Conservation (phyloP, 257 asterid species). For the Henckelia pumila region DNA sequence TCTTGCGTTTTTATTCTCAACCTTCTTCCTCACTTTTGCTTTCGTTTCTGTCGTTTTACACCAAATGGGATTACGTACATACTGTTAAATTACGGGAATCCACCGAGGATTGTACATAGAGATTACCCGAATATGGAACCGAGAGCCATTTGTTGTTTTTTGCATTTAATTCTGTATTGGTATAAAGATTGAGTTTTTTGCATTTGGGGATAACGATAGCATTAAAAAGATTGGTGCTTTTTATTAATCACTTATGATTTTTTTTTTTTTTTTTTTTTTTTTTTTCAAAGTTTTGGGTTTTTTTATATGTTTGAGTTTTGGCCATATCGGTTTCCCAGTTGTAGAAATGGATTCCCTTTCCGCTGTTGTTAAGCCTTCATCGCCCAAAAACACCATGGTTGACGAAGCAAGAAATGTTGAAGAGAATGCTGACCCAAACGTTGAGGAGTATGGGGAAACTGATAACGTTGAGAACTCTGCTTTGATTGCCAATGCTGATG, state of each 20-base stretch:
- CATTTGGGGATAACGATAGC: constrained; percentile 8
- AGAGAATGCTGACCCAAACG: constrained; percentile 35
- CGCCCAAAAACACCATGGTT: constrained; percentile 37
- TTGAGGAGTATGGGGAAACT: constrained; percentile 37
- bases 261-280: no score
- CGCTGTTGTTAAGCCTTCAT: constrained; percentile 33
- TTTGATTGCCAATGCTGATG: constrained; percentile 39
- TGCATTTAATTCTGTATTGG: constrained; percentile 28
- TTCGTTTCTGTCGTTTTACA: constrained; percentile 44
- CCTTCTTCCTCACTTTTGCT: constrained; percentile 30
- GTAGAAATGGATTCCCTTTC: constrained; percentile 47
- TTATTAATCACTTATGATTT: background rate
- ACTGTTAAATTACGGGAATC: constrained; percentile 36
- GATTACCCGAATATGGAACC: constrained; percentile 45
- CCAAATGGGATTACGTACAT: constrained; percentile 37
- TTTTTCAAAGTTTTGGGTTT: background rate
- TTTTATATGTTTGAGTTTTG: constrained; percentile 26
- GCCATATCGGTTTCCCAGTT: constrained; percentile 54
- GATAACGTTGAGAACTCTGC: constrained; percentile 48
- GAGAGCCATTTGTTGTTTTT: constrained; percentile 38
- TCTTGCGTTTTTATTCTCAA: constrained; percentile 5
- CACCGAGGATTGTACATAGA: constrained; percentile 26
- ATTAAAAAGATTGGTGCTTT: constrained; percentile 17
- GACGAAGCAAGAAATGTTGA: constrained; percentile 26
- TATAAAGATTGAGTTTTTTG: constrained; percentile 29